A percentile compares a stretch with the other conserved stretches of the same genome.
phyloP scores from a whole-genome alignment of 2,329 filamentous ascomycete genomes.

The Stagonosporopsis cucurbitacearum region DNA sequence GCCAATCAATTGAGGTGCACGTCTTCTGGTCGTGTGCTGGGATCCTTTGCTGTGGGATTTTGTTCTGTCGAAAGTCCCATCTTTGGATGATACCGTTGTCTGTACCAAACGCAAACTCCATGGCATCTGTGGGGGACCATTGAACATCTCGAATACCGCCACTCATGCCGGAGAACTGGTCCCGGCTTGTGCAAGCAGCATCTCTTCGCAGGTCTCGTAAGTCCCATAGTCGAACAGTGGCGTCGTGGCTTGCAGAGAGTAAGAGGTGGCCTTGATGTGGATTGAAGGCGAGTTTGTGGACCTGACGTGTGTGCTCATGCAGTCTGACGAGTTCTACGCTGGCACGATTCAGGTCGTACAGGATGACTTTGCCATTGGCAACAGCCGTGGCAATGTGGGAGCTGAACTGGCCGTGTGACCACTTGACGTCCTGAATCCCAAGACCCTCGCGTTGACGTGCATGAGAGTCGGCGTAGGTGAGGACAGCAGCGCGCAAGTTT shows the following conservation, averaged over 20 bases:
- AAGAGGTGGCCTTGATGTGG: conserved; percentile 66
- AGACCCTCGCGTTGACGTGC: conserved; percentile 64
- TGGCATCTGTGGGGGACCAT: conserved; percentile 68
- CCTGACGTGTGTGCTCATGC: conserved; percentile 69
- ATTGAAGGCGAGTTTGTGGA: conserved; percentile 70
- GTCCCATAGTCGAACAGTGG: conserved; percentile 69
- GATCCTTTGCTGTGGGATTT: conserved; percentile 64
- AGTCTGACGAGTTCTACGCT: conserved; percentile 67
- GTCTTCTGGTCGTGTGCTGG: conserved; percentile 64
- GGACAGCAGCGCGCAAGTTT: conserved; percentile 67
- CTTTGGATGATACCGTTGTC: conserved; percentile 68
- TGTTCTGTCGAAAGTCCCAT: conserved; percentile 67
- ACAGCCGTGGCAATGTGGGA: conserved; percentile 69
- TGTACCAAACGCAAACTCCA: conserved; percentile 69
- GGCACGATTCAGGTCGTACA: conserved; percentile 68
- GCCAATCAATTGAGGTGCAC: conserved; percentile 70
- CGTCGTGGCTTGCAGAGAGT: conserved; percentile 70
- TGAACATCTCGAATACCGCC: conserved; percentile 68
- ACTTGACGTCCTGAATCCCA: conserved; percentile 70
- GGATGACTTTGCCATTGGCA: conserved; percentile 68
- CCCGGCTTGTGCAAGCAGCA: conserved; percentile 60
- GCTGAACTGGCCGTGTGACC: conserved; percentile 68
- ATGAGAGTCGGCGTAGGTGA: conserved; percentile 60
- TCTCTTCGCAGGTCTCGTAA: conserved; percentile 61
- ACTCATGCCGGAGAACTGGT: conserved; percentile 63